These are phyloP conservation scores for Penicillium silybi DNA, from an alignment of 495 filamentous ascomycete genomes.

Conservation along the genomic window DNA sequence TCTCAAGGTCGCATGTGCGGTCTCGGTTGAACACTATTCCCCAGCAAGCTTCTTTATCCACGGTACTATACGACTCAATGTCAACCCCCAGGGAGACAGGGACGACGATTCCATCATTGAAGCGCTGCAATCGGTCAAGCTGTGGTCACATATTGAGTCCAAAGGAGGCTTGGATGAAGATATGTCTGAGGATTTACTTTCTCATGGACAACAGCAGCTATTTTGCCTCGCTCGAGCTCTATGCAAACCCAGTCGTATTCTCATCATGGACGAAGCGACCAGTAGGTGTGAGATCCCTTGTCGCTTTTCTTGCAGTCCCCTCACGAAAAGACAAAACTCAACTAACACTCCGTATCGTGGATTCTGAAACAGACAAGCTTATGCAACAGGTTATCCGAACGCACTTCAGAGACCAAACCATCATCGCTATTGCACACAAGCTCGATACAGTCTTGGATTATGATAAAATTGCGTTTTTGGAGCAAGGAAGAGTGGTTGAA, in stretches of 20 bases:
- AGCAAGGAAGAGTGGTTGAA: constrained; percentile 28
- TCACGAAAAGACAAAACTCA: not conserved
- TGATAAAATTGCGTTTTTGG: constrained; percentile 33
- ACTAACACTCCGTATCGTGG: constrained; percentile 20
- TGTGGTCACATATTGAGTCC: constrained; percentile 34
- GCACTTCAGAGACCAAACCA: constrained; percentile 26
- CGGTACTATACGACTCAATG: constrained; percentile 44
- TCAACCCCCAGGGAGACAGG: constrained; percentile 31
- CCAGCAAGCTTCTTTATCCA: constrained; percentile 48
- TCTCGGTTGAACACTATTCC: constrained; percentile 39
- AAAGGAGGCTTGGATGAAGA: constrained; percentile 40
- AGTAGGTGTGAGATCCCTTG: constrained; percentile 23
- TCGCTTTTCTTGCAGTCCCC: not conserved
- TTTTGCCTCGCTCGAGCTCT: constrained; percentile 45
- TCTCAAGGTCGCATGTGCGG: constrained; percentile 28
- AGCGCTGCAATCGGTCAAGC: constrained; percentile 33
- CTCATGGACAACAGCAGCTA: constrained; percentile 45
- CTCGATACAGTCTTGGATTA: constrained; percentile 33
- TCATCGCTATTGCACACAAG: constrained; percentile 34
- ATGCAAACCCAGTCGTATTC: constrained; percentile 23
- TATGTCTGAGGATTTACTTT: constrained; percentile 34
- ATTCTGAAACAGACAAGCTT: constrained; percentile 27
- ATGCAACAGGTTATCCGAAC: constrained; percentile 31
- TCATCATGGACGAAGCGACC: constrained; percentile 49
- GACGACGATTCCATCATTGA: constrained; percentile 35